These are phyloP conservation scores for Ascochyta lentis DNA, from an alignment of 2,329 filamentous ascomycete species.

Conservation along the genomic window DNA sequence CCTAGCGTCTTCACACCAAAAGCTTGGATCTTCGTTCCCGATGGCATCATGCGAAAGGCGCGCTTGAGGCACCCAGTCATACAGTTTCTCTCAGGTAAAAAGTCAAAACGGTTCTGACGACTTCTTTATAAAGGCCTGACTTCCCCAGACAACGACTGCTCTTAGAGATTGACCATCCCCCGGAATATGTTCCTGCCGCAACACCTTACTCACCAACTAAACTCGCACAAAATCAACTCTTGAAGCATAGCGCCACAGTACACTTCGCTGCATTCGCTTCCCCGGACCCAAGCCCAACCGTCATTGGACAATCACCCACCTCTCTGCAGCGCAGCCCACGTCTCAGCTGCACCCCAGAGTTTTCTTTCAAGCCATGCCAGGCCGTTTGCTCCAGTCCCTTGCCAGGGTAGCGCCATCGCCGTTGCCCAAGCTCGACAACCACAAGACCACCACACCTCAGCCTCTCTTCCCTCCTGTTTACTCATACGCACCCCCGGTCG, in stretches of 20 bases:
- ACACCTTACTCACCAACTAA: slow-evolving; percentile 38
- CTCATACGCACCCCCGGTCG: slow-evolving; percentile 42
- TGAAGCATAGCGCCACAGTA: slow-evolving; percentile 20
- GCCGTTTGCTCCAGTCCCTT: slow-evolving; percentile 44
- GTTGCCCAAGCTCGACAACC: slow-evolving; percentile 37
- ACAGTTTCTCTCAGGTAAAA: slow-evolving; percentile 44
- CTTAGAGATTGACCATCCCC: slow-evolving; percentile 13
- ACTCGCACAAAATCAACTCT: slow-evolving; percentile 46
- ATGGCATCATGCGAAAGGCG: slow-evolving; percentile 38
- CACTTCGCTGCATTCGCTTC: slow-evolving; percentile 25
- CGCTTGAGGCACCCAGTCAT: slow-evolving; percentile 35
- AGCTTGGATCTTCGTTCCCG: slow-evolving; percentile 34
- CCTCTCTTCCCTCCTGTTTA: slow-evolving; percentile 45
- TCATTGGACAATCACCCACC: slow-evolving; percentile 31
- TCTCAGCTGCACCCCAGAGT: slow-evolving; percentile 41
- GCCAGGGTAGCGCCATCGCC: slow-evolving; percentile 43
- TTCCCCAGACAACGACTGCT: slow-evolving; percentile 18
- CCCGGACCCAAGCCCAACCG: slow-evolving; percentile 18
- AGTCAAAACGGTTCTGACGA: slow-evolving; percentile 15
- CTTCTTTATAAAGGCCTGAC: slow-evolving; percentile 33
- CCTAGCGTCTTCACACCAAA: slow-evolving; percentile 29
- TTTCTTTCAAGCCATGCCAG: slow-evolving; percentile 41
- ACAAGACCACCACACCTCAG: slow-evolving; percentile 26
- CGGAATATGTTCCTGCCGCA: slow-evolving; percentile 45
- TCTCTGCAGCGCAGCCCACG: slow-evolving; percentile 6